A percentile compares a stretch with the other conserved stretches of the same genome.
Evolutionary conservation across 169 alveolate species (phyloP).

Genomic region (Cystoisospora suis): DNA sequence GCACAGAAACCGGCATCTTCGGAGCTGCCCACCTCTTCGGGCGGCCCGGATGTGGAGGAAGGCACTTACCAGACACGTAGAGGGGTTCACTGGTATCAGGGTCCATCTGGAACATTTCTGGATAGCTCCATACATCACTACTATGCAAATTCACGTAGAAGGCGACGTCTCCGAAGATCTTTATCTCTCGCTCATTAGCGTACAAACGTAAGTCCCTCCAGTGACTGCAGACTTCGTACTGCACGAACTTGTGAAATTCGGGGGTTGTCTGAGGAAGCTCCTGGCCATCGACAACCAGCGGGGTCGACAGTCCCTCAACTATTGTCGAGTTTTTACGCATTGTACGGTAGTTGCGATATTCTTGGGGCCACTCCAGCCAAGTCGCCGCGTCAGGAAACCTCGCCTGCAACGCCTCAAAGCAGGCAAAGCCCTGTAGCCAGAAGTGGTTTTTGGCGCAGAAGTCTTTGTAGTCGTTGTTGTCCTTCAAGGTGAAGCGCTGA

Average conservation of each 20-base stretch:
- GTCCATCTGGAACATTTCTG: slow-evolving; percentile 65
- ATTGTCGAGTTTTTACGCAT: slow-evolving; percentile 39
- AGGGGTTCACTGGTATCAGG: slow-evolving; percentile 54
- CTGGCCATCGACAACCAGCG: neutral
- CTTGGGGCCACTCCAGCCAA: slow-evolving; percentile 65
- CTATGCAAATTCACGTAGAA: slow-evolving; percentile 58
- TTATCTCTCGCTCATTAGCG: slow-evolving; percentile 49
- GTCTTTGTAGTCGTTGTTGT: slow-evolving; percentile 41
- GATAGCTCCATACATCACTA: slow-evolving; percentile 62
- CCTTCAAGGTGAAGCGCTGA: slow-evolving; percentile 1
- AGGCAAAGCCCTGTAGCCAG: slow-evolving; percentile 64
- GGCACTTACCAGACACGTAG: slow-evolving; percentile 61
- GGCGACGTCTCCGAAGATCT: slow-evolving; percentile 61
- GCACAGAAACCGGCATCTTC: no score
- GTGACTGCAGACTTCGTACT: slow-evolving; percentile 45
- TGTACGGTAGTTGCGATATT: slow-evolving; percentile 32
- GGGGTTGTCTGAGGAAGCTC: slow-evolving; percentile 39
- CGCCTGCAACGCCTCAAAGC: slow-evolving; percentile 64
- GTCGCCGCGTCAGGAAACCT: slow-evolving; percentile 56
- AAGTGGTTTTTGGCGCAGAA: slow-evolving; percentile 47
- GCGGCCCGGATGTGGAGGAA: no score
- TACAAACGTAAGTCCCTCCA: slow-evolving; percentile 56
- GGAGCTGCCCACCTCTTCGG: no score
- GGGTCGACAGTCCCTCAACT: slow-evolving; percentile 21
- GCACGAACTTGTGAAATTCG: slow-evolving; percentile 55